A percentile compares a stretch with the other conserved stretches of the same genome.
These are phyloP conservation scores for Xylaria sp. DNA, from an alignment of 2,329 filamentous ascomycete species.

Conservation along the genomic window DNA sequence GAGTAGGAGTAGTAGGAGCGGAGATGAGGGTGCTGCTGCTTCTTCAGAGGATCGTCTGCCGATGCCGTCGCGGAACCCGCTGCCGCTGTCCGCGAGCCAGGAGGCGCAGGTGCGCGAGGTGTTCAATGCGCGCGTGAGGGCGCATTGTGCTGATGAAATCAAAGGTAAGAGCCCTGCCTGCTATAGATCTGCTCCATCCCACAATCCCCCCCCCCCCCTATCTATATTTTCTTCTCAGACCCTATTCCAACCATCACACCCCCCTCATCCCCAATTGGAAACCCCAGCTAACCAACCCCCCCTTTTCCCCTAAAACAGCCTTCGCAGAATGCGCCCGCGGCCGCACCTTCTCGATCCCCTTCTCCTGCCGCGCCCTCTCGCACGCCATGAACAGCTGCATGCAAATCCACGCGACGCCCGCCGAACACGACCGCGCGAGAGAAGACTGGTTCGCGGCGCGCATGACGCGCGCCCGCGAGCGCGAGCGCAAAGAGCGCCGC, in stretches of 20 bases:
- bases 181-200: too few species aligned
- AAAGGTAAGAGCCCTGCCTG: too few species aligned
- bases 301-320: conserved; percentile 62
- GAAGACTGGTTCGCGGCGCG: conserved; percentile 92
- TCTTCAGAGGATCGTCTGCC: conserved; percentile 45
- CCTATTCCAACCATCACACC: too few species aligned
- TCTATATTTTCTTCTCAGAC: not conserved
- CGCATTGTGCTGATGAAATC: conserved; percentile 80
- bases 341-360: conserved; percentile 88
- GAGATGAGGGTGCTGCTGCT: conserved; percentile 13
- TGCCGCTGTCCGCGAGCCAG: conserved; percentile 71
- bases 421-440: conserved; percentile 86
- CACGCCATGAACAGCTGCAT: conserved; percentile 95
- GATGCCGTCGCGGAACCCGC: conserved; percentile 77
- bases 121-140: conserved; percentile 71
- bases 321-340: conserved; percentile 91
- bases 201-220: not conserved
- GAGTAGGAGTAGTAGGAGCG: not conserved
- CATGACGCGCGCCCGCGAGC: conserved; percentile 74
- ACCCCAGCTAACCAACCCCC: too few species aligned
- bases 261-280: too few species aligned
- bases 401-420: conserved; percentile 83
- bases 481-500: conserved; percentile 71
- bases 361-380: conserved; percentile 82
- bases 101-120: conserved; percentile 55